A percentile compares a stretch with the other conserved stretches of the same genome.
Evolutionary conservation across 2,329 filamentous ascomycete species (phyloP).

Genomic region (Saccharata proteae): DNA sequence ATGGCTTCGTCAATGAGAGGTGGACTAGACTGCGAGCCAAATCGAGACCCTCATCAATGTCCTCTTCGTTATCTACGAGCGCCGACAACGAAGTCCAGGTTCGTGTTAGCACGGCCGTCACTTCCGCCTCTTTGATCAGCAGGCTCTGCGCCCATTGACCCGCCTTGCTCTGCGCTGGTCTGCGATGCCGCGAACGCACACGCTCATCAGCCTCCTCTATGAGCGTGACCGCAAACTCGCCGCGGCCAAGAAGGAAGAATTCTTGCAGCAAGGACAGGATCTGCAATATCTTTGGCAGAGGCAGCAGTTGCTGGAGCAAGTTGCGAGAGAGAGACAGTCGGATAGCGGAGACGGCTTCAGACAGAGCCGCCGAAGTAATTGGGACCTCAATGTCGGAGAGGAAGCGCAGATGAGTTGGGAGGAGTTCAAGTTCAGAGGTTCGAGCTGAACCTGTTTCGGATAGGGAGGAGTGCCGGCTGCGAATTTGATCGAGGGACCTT

Average conservation of each 20-base stretch:
- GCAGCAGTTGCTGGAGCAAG: constrained; percentile 69
- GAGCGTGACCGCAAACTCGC: constrained; percentile 82
- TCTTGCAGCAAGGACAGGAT: constrained; percentile 67
- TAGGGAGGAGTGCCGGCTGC: constrained; percentile 21
- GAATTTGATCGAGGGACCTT: constrained; percentile 74
- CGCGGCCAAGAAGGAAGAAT: constrained; percentile 76
- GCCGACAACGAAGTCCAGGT: constrained; percentile 73
- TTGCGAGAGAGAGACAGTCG: constrained; percentile 73
- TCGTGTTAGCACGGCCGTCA: constrained; percentile 61
- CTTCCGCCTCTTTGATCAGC: constrained; percentile 75
- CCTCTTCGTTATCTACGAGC: constrained; percentile 65
- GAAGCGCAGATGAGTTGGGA: constrained; percentile 56
- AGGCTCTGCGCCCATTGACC: constrained; percentile 41
- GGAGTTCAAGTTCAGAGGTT: constrained; percentile 42
- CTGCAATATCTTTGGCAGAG: constrained; percentile 63
- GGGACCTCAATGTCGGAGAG: constrained; percentile 61
- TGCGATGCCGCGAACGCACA: constrained; percentile 57
- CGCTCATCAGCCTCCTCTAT: constrained; percentile 76
- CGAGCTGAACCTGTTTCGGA: constrained; percentile 12
- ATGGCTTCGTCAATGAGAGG: constrained; percentile 47
- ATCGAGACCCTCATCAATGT: constrained; percentile 62
- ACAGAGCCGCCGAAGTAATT: constrained; percentile 58
- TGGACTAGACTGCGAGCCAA: constrained; percentile 66
- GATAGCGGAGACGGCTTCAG: constrained; percentile 62
- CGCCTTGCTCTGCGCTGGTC: constrained; percentile 24